Conservation (phyloP, 169 alveolate genomes). For the Eimeria praecox region DNA sequence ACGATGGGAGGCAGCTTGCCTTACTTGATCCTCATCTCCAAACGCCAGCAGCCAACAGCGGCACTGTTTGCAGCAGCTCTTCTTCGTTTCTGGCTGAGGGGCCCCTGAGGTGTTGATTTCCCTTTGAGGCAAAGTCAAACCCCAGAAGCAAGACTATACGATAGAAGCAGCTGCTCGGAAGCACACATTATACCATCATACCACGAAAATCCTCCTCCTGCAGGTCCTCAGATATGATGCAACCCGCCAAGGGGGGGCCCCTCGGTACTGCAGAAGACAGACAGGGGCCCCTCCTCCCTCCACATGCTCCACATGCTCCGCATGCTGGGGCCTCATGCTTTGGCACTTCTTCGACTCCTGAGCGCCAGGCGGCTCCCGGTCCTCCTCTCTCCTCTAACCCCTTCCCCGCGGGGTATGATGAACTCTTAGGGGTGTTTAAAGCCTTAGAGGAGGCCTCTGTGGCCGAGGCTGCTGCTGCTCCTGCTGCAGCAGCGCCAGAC, state of each 20-base stretch:
- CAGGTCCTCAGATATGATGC: slow-evolving; percentile 5
- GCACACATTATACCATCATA: not conserved
- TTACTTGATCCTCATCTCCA: not conserved
- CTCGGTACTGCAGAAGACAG: not conserved
- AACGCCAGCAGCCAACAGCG: not conserved
- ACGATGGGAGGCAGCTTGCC: not conserved
- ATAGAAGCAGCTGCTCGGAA: not conserved
- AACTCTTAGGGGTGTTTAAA: not conserved
- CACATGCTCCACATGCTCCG: not conserved
- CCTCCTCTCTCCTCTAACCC: not conserved
- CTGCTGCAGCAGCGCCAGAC: not conserved
- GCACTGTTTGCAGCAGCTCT: not conserved
- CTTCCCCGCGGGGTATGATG: not conserved
- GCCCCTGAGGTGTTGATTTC: not conserved
- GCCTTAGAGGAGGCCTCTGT: not conserved
- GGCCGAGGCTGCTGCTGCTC: not conserved
- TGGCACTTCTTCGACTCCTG: not conserved
- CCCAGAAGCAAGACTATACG: not conserved
- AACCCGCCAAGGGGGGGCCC: not conserved
- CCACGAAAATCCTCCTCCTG: not conserved
- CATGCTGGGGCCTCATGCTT: not conserved
- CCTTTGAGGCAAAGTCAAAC: not conserved
- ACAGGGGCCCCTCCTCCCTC: slow-evolving; percentile 29
- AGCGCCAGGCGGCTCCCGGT: not conserved
- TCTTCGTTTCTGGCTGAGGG: not conserved